phyloP scores from a whole-genome alignment of 352 stramenopile species.

The Hyaloperonospora arabidopsidis region DNA sequence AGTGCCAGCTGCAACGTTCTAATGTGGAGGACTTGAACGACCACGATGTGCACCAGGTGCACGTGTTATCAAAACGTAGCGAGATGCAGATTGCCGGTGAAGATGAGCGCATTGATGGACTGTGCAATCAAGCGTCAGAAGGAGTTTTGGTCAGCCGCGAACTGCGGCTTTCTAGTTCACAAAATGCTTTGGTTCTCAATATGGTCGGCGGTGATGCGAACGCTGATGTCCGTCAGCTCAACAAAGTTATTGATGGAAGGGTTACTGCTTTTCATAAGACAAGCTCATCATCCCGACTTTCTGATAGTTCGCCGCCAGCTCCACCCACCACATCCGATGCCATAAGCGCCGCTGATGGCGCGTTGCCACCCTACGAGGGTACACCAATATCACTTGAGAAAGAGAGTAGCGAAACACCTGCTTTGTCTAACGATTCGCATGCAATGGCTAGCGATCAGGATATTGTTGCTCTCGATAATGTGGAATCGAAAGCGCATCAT shows the following conservation, averaged over 20 bases:
- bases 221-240: too few relatives aligned
- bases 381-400: conserved; percentile 18
- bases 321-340: not conserved
- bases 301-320: conserved; percentile 4
- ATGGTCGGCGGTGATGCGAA: too few relatives aligned
- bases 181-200: not conserved
- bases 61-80: not conserved
- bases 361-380: conserved; percentile 12
- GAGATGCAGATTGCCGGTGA: not conserved
- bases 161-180: conserved; percentile 3
- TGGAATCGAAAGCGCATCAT: conserved; percentile 9
- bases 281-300: conserved; percentile 6
- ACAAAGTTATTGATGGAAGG: too few relatives aligned
- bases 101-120: conserved; percentile 3
- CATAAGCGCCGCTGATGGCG: conserved; percentile 9
- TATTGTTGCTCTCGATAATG: conserved; percentile 16
- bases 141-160: conserved; percentile 10
- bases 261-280: too few relatives aligned
- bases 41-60: conserved; percentile 7
- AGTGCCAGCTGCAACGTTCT: conserved; percentile 2
- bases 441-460: conserved; percentile 10
- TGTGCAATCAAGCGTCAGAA: not conserved
- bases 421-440: conserved; percentile 6
- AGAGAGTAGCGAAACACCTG: conserved; percentile 1
- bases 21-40: conserved; percentile 18